Conservation (phyloP, 2,329 filamentous ascomycete genomes). For the Colletotrichum chrysophilum region DNA sequence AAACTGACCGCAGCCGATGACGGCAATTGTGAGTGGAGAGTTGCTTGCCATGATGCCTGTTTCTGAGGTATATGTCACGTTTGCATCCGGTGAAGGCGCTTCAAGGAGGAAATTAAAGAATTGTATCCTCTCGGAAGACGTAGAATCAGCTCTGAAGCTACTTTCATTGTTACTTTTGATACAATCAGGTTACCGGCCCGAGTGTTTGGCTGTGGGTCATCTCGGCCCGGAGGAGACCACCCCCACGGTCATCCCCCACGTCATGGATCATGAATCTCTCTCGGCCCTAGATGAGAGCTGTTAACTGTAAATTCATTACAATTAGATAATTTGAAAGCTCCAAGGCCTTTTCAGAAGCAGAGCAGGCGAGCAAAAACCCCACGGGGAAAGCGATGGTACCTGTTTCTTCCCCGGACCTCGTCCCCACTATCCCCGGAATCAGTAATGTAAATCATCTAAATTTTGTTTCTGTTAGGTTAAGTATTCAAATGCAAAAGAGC, state of each 20-base stretch:
- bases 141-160: background rate
- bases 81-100: background rate
- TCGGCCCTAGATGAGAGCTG: background rate
- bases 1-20: background rate
- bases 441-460: background rate
- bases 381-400: background rate
- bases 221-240: background rate
- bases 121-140: rapidly evolving
- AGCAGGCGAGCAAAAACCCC: background rate
- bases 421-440: background rate
- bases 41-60: background rate
- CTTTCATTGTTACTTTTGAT: background rate
- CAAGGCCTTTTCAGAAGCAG: background rate
- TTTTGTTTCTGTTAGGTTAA: background rate
- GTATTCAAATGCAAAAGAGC: rapidly evolving
- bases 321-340: background rate
- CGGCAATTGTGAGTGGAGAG: background rate
- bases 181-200: background rate
- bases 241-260: background rate
- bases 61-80: rapidly evolving
- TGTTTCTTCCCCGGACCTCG: background rate
- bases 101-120: background rate
- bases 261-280: background rate
- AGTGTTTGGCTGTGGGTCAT: background rate
- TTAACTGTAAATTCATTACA: background rate